phyloP scores from a whole-genome alignment of 2,329 filamentous ascomycete genomes.

The Davidsoniella eucalypti region DNA sequence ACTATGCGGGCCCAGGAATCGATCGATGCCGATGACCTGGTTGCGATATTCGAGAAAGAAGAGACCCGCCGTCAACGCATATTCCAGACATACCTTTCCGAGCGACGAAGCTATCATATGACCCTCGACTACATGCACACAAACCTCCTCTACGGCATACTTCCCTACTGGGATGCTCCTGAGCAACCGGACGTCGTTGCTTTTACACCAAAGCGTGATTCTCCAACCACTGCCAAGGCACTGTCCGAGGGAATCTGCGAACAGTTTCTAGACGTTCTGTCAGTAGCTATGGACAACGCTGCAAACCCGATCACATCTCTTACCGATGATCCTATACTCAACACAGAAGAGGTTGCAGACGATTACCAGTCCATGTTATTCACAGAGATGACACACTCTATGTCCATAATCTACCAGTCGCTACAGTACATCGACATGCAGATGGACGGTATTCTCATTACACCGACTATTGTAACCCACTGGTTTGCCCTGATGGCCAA shows the following conservation, averaged over 20 bases:
- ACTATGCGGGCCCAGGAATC: slow-evolving; percentile 31
- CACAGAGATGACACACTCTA: slow-evolving; percentile 54
- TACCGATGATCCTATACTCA: slow-evolving; percentile 30
- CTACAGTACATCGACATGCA: slow-evolving; percentile 25
- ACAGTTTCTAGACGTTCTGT: slow-evolving; percentile 31
- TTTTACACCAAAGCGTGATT: slow-evolving; percentile 13
- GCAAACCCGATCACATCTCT: slow-evolving; percentile 33
- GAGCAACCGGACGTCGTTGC: slow-evolving; percentile 12
- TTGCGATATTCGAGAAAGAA: slow-evolving; percentile 43
- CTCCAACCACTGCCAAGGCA: slow-evolving; percentile 1
- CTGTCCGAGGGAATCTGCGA: slow-evolving; percentile 16
- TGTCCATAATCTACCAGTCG: slow-evolving; percentile 58
- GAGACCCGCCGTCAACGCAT: slow-evolving; percentile 50
- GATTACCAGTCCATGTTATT: slow-evolving; percentile 48
- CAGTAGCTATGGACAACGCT: slow-evolving; percentile 32
- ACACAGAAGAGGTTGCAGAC: slow-evolving; percentile 36
- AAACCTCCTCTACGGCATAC: slow-evolving; percentile 26
- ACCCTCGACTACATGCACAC: slow-evolving; percentile 40
- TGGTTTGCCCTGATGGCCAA: slow-evolving; percentile 32
- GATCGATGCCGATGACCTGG: slow-evolving; percentile 37
- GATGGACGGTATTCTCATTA: slow-evolving; percentile 6
- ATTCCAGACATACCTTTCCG: slow-evolving; percentile 53
- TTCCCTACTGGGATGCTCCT: slow-evolving; percentile 20
- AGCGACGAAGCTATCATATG: slow-evolving; percentile 52
- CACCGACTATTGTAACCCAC: slow-evolving; percentile 7